A percentile compares a stretch with the other conserved stretches of the same genome.
These are phyloP conservation scores for Syzygium oleosum DNA, from an alignment of 345 rosid genomes.

Conservation along the genomic window DNA sequence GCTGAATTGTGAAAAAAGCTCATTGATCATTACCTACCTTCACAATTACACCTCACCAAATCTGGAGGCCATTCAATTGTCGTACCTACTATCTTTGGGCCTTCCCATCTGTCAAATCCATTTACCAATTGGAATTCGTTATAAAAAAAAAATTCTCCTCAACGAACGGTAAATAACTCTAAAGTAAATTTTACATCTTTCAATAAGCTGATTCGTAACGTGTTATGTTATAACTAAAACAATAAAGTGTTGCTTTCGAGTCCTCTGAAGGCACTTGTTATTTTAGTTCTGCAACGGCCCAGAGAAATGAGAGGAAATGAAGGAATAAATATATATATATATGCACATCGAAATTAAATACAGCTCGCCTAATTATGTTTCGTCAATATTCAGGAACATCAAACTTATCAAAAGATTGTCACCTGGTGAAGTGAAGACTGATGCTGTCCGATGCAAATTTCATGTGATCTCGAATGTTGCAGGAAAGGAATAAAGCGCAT, in stretches of 20 bases:
- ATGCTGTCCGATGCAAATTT: no score
- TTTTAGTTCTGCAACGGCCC: no score
- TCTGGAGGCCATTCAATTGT: background rate
- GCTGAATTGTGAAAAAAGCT: background rate
- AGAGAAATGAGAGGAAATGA: no score
- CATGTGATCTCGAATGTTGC: background rate
- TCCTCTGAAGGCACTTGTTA: no score
- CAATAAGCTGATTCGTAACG: background rate
- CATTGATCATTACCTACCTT: background rate
- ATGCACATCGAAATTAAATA: background rate
- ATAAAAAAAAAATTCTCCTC: no score
- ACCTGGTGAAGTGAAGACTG: no score
- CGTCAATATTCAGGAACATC: background rate
- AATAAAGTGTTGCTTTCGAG: background rate
- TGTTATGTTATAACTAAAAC: background rate
- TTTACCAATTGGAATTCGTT: background rate
- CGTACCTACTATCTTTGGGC: background rate
- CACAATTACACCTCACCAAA: background rate
- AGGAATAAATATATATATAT: no score
- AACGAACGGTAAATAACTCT: no score
- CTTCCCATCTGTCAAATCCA: background rate
- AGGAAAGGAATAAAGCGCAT: background rate
- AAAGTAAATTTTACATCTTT: background rate
- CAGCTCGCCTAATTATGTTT: background rate
- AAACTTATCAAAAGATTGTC: background rate